A percentile compares a stretch with the other conserved stretches of the same genome.
Conservation (phyloP, 2,329 filamentous ascomycete genomes). For the Colletotrichum trifolii region DNA sequence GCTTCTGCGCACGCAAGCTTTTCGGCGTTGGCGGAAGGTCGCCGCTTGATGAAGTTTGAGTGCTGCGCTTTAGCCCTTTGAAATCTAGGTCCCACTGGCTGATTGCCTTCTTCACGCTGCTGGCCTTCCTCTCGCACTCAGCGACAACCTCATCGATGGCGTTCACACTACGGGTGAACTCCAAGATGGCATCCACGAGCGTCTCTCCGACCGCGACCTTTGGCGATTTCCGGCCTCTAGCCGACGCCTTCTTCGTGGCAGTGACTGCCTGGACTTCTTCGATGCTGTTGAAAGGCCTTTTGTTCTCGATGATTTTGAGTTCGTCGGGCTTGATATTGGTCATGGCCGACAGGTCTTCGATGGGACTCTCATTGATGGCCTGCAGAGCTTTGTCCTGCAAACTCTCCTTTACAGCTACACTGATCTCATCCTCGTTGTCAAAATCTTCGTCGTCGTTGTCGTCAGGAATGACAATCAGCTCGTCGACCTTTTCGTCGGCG, state of each 20-base stretch:
- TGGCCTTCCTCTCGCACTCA: conserved; percentile 78
- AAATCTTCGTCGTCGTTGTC: conserved; percentile 56
- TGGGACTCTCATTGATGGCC: conserved; percentile 84
- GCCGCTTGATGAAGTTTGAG: conserved; percentile 41
- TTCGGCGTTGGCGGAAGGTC: conserved; percentile 56
- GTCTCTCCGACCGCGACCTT: conserved; percentile 63
- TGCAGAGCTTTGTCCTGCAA: conserved; percentile 68
- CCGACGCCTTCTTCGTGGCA: conserved; percentile 58
- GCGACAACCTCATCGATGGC: conserved; percentile 86
- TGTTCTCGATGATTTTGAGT: conserved; percentile 75
- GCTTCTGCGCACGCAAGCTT: conserved; percentile 48
- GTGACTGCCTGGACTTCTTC: conserved; percentile 74
- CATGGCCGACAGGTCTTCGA: conserved; percentile 83
- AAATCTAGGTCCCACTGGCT: conserved; percentile 61
- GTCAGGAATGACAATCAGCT: conserved; percentile 44
- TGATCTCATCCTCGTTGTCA: conserved; percentile 42
- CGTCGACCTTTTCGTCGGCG: conserved; percentile 44
- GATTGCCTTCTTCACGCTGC: conserved; percentile 59
- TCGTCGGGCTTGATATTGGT: conserved; percentile 78
- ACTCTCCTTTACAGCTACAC: conserved; percentile 40
- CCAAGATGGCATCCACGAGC: conserved; percentile 64
- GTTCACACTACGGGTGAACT: conserved; percentile 83
- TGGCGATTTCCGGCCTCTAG: conserved; percentile 52
- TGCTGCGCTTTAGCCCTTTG: conserved; percentile 53
- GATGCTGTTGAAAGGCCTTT: conserved; percentile 79